Evolutionary conservation across 352 stramenopile genomes (phyloP).

Genomic region (Phytopythium litorale): DNA sequence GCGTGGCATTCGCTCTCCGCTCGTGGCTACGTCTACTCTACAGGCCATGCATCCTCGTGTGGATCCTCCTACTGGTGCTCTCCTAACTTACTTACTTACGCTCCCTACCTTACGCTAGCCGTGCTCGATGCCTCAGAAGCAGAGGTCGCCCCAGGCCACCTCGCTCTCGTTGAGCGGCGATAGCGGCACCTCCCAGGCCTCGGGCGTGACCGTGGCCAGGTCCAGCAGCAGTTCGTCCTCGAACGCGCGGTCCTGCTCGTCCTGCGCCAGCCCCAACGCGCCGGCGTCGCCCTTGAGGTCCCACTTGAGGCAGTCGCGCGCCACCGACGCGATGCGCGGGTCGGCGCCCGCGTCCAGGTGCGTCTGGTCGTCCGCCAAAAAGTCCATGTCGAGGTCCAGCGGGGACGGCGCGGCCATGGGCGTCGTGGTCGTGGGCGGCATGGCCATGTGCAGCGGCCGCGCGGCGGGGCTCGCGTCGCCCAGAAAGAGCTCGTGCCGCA

Average conservation of each 20-base stretch:
- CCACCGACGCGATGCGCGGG: constrained; percentile 55
- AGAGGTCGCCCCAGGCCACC: constrained; percentile 82
- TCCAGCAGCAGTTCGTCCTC: constrained; percentile 71
- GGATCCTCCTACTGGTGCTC: neutral
- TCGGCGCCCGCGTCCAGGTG: constrained; percentile 28
- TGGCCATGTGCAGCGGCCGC: constrained; percentile 15
- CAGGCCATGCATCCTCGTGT: neutral
- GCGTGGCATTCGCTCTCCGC: neutral
- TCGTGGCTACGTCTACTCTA: neutral
- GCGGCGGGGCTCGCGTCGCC: constrained; percentile 20
- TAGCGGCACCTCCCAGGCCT: constrained; percentile 74
- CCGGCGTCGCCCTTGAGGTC: constrained; percentile 27
- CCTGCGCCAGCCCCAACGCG: constrained; percentile 14
- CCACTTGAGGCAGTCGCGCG: constrained; percentile 67
- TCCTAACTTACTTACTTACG: neutral
- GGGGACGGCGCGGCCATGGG: constrained; percentile 12
- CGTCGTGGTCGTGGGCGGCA: constrained; percentile 18
- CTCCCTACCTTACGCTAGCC: neutral
- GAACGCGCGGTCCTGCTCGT: constrained; percentile 37
- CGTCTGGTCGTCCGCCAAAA: constrained; percentile 70
- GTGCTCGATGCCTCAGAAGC: constrained; percentile 32
- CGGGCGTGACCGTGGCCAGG: constrained; percentile 68
- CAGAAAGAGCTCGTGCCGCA: constrained; percentile 49
- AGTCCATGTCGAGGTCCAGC: constrained; percentile 77
- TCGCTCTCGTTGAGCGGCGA: constrained; percentile 81